Percentiles rank a stretch among this genome's conserved stretches.
These are phyloP conservation scores for Hibiscus tridactylites DNA, from an alignment of 345 rosid species.

Conservation along the genomic window DNA sequence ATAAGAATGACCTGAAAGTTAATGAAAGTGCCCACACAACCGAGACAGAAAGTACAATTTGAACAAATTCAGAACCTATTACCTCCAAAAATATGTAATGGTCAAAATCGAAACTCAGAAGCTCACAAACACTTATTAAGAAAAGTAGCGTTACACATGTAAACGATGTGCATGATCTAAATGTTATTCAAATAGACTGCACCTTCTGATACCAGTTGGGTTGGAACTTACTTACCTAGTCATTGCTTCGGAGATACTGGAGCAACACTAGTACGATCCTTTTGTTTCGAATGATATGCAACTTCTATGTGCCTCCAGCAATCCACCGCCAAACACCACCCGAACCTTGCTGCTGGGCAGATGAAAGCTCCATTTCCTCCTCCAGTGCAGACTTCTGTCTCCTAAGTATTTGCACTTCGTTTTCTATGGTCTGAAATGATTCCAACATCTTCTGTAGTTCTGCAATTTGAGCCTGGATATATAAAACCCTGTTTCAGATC, in stretches of 20 bases:
- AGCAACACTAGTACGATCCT: not conserved
- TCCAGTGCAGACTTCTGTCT: slow-evolving; percentile 64
- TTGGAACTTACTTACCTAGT: not conserved
- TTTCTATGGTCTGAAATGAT: slow-evolving; percentile 62
- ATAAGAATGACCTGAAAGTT: not conserved
- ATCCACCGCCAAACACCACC: slow-evolving; percentile 83
- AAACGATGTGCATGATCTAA: not conserved
- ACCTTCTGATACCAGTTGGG: not conserved
- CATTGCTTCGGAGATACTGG: not conserved
- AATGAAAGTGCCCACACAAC: not conserved
- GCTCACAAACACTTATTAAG: not conserved
- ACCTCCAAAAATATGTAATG: not conserved
- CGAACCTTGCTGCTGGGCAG: slow-evolving; percentile 57
- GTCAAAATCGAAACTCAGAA: not conserved
- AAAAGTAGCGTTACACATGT: not conserved
- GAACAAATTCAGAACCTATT: not conserved
- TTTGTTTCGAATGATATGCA: slow-evolving; percentile 4
- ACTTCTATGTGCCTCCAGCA: slow-evolving; percentile 31
- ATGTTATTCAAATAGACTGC: not conserved
- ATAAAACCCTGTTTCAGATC: not conserved
- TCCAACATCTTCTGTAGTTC: slow-evolving; percentile 79
- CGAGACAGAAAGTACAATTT: not conserved
- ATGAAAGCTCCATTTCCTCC: slow-evolving; percentile 48
- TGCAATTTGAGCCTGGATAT: slow-evolving; percentile 73
- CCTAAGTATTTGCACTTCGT: slow-evolving; percentile 75